Evolutionary conservation across 2,329 filamentous ascomycete genomes (phyloP).

Genomic region (Alternaria dauci): DNA sequence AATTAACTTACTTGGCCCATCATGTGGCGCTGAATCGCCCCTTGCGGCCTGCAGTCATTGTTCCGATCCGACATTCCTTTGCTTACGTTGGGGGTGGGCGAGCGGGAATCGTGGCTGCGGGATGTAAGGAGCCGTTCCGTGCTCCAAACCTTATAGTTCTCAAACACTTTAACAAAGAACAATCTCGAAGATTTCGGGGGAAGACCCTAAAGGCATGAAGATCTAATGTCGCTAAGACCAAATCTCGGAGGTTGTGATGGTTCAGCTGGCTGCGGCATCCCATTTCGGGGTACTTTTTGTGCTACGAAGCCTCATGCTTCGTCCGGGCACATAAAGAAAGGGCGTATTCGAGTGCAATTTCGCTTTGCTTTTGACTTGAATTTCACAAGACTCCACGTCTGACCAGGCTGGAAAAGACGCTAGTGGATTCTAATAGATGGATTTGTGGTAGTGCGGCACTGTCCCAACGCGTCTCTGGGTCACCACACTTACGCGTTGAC

Average conservation of each 20-base stretch:
- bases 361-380: constrained; percentile 27
- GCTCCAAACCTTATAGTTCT: neutral
- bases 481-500: constrained; percentile 11
- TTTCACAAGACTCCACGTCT: constrained; percentile 34
- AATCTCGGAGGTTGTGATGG: constrained; percentile 8
- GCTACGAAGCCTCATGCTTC: constrained; percentile 45
- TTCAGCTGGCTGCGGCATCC: constrained; percentile 17
- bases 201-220: neutral
- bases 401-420: constrained; percentile 21
- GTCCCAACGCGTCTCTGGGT: constrained; percentile 27
- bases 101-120: constrained; percentile 11
- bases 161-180: constrained; percentile 6
- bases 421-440: constrained; percentile 8
- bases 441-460: constrained; percentile 13
- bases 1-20: constrained; percentile 33
- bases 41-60: constrained; percentile 41
- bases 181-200: neutral
- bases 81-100: constrained; percentile 5
- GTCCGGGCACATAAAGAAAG: constrained; percentile 35
- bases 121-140: constrained; percentile 7
- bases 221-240: neutral
- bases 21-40: constrained; percentile 36
- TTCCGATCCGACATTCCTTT: constrained; percentile 40
- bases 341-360: constrained; percentile 16
- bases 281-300: constrained; percentile 22